A percentile compares a stretch with the other conserved stretches of the same genome.
phyloP scores from a whole-genome alignment of 225 moss, liverwort and hornwort species.

The Bryoerythrophyllum caledonicum region DNA sequence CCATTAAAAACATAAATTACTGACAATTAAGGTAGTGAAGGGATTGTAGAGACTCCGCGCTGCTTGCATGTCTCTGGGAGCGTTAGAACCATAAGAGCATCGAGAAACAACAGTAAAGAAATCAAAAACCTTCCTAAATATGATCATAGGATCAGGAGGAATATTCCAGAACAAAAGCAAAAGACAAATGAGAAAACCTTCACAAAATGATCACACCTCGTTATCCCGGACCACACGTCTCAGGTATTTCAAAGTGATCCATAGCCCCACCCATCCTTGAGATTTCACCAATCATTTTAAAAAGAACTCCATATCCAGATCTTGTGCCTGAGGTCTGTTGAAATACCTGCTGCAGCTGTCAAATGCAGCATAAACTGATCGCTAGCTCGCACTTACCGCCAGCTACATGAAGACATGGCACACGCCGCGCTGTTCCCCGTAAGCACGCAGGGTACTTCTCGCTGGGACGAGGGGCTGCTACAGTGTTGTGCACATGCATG shows the following conservation, averaged over 20 bases:
- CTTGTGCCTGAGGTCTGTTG: constrained; percentile 86
- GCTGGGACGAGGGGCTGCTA: constrained; percentile 99
- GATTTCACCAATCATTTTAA: background rate
- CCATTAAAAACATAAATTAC: background rate
- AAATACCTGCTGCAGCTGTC: constrained; percentile 99
- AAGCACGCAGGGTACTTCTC: constrained; percentile 80
- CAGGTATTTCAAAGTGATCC: background rate
- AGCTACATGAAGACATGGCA: constrained; percentile 73
- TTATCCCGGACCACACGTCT: background rate
- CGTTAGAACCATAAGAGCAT: background rate
- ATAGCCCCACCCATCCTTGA: background rate
- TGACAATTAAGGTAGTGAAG: background rate
- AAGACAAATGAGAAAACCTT: background rate
- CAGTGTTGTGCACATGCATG: constrained; percentile 99
- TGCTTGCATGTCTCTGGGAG: background rate
- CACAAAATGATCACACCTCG: background rate
- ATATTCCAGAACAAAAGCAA: background rate
- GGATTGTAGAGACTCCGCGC: background rate
- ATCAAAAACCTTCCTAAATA: background rate
- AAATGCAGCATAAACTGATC: constrained; percentile 94
- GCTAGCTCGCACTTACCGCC: constrained; percentile 97
- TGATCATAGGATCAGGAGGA: background rate
- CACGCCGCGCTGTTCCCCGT: constrained; percentile 77
- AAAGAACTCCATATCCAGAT: constrained; percentile 57
- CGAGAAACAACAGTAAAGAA: background rate